Evolutionary conservation across 495 filamentous ascomycete genomes (phyloP).

Genomic region (Penicillium arizonense): DNA sequence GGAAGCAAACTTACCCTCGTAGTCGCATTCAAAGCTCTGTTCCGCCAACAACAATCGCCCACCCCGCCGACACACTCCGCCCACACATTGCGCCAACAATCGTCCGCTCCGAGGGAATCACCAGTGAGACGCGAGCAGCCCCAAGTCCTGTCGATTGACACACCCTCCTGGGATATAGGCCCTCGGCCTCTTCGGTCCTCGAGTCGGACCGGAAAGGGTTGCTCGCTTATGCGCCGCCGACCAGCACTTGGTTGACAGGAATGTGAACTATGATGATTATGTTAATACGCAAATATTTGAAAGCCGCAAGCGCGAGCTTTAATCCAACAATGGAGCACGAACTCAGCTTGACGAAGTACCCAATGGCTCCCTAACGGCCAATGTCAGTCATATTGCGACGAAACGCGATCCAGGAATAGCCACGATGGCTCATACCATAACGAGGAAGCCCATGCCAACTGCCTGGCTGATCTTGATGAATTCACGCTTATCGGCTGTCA

Average conservation of each 20-base stretch:
- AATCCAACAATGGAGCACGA: conserved; percentile 24
- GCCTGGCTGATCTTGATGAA: conserved; percentile 96
- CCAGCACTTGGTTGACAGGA: conserved; percentile 80
- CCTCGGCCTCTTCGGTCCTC: too few relatives aligned
- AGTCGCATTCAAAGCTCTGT: too few relatives aligned
- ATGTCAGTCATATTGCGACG: conserved; percentile 10
- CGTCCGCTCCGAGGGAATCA: too few relatives aligned
- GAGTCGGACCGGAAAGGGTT: neutral
- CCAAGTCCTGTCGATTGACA: too few relatives aligned
- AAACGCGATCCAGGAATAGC: neutral
- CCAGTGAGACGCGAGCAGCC: too few relatives aligned
- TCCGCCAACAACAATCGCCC: too few relatives aligned
- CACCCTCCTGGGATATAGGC: too few relatives aligned
- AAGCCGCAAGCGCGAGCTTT: conserved; percentile 2
- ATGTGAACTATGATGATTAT: conserved; percentile 60
- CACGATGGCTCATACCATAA: conserved; percentile 60
- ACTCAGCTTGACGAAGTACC: conserved; percentile 95
- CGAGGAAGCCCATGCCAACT: conserved; percentile 86
- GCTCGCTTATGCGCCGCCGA: conserved; percentile 59
- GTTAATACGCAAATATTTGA: neutral
- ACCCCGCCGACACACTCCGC: too few relatives aligned
- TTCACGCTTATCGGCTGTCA: conserved; percentile 71
- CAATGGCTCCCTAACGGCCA: conserved; percentile 53
- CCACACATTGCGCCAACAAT: too few relatives aligned
- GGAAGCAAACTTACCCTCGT: too few relatives aligned